phyloP scores from a whole-genome alignment of 2,329 filamentous ascomycete genomes.

The Fusarium sp. region DNA sequence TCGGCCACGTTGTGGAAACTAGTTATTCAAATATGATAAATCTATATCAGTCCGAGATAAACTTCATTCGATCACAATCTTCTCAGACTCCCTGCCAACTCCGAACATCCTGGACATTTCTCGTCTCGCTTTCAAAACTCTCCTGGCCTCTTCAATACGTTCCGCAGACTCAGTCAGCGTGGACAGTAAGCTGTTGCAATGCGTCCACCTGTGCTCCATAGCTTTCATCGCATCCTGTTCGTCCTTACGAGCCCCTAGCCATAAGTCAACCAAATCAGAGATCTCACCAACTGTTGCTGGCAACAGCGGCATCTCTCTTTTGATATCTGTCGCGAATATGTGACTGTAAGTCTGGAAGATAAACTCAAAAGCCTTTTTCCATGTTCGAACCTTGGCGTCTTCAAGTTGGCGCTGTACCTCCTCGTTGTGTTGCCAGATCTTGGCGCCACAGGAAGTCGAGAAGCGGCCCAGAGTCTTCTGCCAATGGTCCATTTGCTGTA shows the following conservation, averaged over 20 bases:
- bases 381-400: neutral
- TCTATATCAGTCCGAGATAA: too few species aligned
- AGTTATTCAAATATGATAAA: too few species aligned
- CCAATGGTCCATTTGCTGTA: neutral
- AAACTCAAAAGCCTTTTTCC: conserved; percentile 2
- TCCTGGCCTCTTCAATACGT: neutral
- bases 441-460: neutral
- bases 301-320: neutral
- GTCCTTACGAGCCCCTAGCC: neutral
- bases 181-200: neutral
- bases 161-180: neutral
- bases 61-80: conserved; percentile 5
- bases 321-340: neutral
- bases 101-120: conserved; percentile 11
- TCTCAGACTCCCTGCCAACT: conserved; percentile 1
- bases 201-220: neutral
- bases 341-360: neutral
- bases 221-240: neutral
- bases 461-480: neutral
- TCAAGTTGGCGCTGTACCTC: neutral
- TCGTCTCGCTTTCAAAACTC: neutral
- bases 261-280: conserved; percentile 2
- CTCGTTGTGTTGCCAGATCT: neutral
- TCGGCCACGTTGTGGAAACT: too few species aligned
- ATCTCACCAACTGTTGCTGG: neutral